Base-by-base conservation (phyloP, 352 stramenopile genomes). In the Phytophthora megakarya region DNA sequence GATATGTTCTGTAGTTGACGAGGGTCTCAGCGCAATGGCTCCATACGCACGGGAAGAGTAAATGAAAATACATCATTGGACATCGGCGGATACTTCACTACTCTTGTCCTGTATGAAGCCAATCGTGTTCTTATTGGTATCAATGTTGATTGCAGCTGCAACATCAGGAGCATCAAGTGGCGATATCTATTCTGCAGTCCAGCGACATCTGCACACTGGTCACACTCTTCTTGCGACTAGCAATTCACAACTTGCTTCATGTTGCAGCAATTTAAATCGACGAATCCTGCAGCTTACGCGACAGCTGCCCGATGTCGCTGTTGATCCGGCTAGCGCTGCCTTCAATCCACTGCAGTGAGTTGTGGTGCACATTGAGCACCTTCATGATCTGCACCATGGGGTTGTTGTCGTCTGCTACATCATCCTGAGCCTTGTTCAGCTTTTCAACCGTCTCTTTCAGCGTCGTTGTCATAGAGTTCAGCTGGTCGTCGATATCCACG, bases 371-470 rank as follows among this genome's bases (percentile, higher is more conserved):
- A 45, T 95, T 95, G 6, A 95, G 78, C 42, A 95, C 84, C 66
- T 94, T 95, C 76, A 95, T 90, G 73, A 95, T 92, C 72, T 95
- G 87, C 57, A 91, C 84, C 45, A 93, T 73, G 22, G 86, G 84
- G 60, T 95, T 91, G 55, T 66, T 86, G 21, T 91, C 80, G 49
- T 95, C 84, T 15, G 78, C 69, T 13, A 74, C 75, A 25, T 93
- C 80, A 18, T 87, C 71, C 47, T 92, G 82, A 10, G 85, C 85
- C 70, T 90, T 89, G 74, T 95, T 94, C 45, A 95, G 72, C 53
- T 91, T 93, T 49, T 92, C 85, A 30, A 95, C 84, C 9, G 85
- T 95, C 61, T 93, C 87, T 71, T 95, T 95, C 22, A 95, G 70
- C 21, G 87, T 91, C 32, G 81, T 91, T 22, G 86, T 90, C 85